These are phyloP conservation scores for Phytophthora meadii DNA, from an alignment of 352 stramenopile species.

Conservation along the genomic window DNA sequence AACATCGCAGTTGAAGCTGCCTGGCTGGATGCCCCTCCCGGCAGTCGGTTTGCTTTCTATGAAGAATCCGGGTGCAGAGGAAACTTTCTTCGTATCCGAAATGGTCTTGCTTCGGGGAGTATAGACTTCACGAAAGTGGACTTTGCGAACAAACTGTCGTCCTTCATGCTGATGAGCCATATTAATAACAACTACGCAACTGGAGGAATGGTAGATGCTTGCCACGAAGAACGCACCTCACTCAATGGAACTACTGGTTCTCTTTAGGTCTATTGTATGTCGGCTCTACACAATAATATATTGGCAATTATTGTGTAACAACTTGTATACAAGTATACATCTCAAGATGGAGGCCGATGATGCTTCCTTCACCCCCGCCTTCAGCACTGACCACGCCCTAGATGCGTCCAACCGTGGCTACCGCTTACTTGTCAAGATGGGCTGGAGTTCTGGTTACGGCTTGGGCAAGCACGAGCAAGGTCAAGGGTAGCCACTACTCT, in stretches of 20 bases:
- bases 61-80: constrained; percentile 15
- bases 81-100: neutral
- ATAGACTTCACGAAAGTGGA: constrained; percentile 15
- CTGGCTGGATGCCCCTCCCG: constrained; percentile 4
- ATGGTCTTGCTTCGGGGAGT: constrained; percentile 3
- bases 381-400: constrained; percentile 25
- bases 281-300: too few species aligned
- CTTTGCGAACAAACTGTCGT: constrained; percentile 23
- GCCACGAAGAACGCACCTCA: neutral
- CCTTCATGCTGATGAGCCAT: constrained; percentile 16
- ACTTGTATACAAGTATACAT: too few species aligned
- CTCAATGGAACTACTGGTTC: too few species aligned
- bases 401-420: constrained; percentile 66
- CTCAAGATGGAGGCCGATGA: neutral
- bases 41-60: constrained; percentile 15
- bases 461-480: constrained; percentile 63
- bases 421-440: constrained; percentile 67
- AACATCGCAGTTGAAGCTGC: constrained; percentile 17
- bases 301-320: too few species aligned
- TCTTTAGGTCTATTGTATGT: too few species aligned
- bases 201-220: constrained; percentile 16
- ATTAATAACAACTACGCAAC: constrained; percentile 3
- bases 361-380: neutral
- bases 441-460: constrained; percentile 58
- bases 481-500: neutral